Base-by-base conservation (phyloP, 371 early-diverging fungal genomes). In the Apophysomyces ossiformis region DNA sequence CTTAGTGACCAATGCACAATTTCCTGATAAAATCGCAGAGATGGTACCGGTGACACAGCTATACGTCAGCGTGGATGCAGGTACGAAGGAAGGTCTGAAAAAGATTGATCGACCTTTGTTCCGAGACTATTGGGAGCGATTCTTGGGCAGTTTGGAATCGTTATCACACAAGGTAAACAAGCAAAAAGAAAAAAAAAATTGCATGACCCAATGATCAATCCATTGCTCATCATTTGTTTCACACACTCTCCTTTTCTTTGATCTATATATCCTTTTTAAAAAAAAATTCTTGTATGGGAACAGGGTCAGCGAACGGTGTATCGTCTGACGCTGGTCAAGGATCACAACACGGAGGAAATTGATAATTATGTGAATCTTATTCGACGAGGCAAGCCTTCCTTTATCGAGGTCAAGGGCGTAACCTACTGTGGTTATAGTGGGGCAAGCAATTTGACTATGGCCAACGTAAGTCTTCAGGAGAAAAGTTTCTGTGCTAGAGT, bases 111-210 rank as follows among this genome's bases (percentile, higher is more conserved):
- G 93, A 8, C 94, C 94, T 2, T 60, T 93, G 61, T 92, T 92
- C 79, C 79, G 85, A 54, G 94, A 93, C 69, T 93, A 87, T 68
- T 93, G 94, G 94, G 93, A 92, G 72, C 79, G 94, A 12, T 93
- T 91, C 77, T 69, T 90, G 57, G 85, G 69, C 35, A 87, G 89
- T 76, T 67, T 93, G 66, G 88, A 90, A 66, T 85, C 84, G 6
- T 68, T 93, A 12, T 79, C 86, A 12, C 69, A 87, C 50, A 70
- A 70, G 39, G 58, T 58, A 39, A 26, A 26, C 32, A 26, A 26
- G 32, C n/a, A 35, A 15, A 15, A 1, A 7, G 37, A 12, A 36
- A 16, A 37, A 37, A 18, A 13, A 37, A 7, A n/a, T 18, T 9
- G 1, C 9, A 54, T 16, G 37, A 26, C 2, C 2, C 32, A 26